These are phyloP conservation scores for Carex kokanica DNA, from an alignment of 176 grass and related monocot species.

Conservation along the genomic window DNA sequence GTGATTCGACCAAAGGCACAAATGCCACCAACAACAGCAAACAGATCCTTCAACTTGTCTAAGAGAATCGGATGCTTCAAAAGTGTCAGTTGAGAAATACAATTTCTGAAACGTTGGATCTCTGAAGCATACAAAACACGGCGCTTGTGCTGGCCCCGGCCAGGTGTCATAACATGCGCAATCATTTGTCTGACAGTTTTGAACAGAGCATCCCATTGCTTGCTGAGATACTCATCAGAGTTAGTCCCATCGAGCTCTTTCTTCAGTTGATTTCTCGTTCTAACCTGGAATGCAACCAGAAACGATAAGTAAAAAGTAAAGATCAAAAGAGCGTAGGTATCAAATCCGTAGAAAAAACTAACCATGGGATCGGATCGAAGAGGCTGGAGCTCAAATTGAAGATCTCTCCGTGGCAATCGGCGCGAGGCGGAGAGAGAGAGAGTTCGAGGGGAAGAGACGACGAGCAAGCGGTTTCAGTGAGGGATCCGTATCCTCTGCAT, in stretches of 20 bases:
- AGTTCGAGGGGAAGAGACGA: not conserved
- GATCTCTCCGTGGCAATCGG: constrained; percentile 2
- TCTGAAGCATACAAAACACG: not conserved
- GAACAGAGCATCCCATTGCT: not conserved
- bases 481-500: too few species aligned
- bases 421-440: not conserved
- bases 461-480: not conserved
- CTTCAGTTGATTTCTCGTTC: not conserved
- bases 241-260: not conserved
- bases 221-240: not conserved
- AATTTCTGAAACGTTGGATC: not conserved
- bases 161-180: not conserved
- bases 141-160: too few species aligned
- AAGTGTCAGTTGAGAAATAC: not conserved
- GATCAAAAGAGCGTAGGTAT: too few species aligned
- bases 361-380: not conserved
- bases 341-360: not conserved
- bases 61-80: not conserved
- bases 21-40: not conserved
- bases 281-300: not conserved
- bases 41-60: not conserved
- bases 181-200: not conserved
- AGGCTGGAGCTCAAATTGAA: not conserved
- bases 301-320: not conserved
- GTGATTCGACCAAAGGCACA: not conserved